Evolutionary conservation across 2,329 filamentous ascomycete species (phyloP), one percentile per base, ranked within the genome.

Genomic region (Colletotrichum sublineola): DNA sequence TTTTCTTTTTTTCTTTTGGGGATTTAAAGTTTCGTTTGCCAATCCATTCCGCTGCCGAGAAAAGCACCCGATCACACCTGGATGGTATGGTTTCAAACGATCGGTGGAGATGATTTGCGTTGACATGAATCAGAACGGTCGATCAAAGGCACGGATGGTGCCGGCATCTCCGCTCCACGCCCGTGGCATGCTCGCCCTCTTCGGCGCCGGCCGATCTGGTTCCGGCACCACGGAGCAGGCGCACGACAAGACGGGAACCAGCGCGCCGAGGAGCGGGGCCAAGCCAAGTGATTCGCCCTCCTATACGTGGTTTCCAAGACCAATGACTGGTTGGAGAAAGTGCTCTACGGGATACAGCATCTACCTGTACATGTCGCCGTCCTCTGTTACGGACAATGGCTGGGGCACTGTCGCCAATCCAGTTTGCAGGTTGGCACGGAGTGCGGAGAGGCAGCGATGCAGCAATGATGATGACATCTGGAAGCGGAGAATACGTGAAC

Each of bases 391-490:
- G 2, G 9, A 11, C 14, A n/a, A 24, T 24, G 53, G 52, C 5
- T 12, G 31, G 18, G 31, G 15, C 3, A 2, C 8, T 4, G 20
- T 14, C 5, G n/a, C 31, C 33, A 56, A 38, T 56, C 52, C 31
- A 7, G 31, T n/a, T n/a, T n/a, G 31, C 52, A n/a, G 53, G 33
- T 3, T 1, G 5, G 12, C 20, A 11, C 5, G 12, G 9, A 40
- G 53, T 40, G 33, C 11, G 24, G 36, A n/a, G 29, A 63, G 68
- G 58, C 52, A 0, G 33, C 44, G 29, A 72, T 72, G 69, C 66
- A 0, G 65, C 58, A 72, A 69, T 55, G 31, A 72, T 72, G 69
- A 72, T 72, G 69, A 63, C 58, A 72, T 60, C 5, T 12, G 18
- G 7, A 7, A 11, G 55, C 24, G 42, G 6, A 18, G 46, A 20